Evolutionary conservation across 2,329 filamentous ascomycete species (phyloP).

Genomic region (Bipolaris gigantea): DNA sequence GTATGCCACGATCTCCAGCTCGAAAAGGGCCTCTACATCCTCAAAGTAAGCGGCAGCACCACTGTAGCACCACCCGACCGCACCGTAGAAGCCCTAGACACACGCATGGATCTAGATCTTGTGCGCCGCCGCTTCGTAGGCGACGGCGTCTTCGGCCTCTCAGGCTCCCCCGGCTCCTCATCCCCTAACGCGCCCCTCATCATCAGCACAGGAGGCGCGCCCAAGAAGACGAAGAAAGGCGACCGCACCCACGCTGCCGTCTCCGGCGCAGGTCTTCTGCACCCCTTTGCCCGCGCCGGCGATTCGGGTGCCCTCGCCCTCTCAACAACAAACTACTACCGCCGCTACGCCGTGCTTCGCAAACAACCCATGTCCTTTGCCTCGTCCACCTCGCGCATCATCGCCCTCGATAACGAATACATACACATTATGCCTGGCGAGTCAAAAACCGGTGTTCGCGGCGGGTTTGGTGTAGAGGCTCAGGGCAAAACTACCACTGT

Average conservation of each 20-base stretch:
- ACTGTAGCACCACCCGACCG: constrained; percentile 76
- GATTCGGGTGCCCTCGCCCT: constrained; percentile 46
- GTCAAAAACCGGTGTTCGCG: constrained; percentile 53
- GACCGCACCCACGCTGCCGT: constrained; percentile 53
- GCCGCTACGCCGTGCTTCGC: constrained; percentile 77
- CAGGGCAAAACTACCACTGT: constrained; percentile 76
- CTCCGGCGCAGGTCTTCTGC: constrained; percentile 54
- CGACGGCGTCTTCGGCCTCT: constrained; percentile 70
- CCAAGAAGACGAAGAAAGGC: constrained; percentile 57
- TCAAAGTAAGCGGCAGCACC: constrained; percentile 74
- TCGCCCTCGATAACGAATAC: constrained; percentile 83
- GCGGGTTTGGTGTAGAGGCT: constrained; percentile 21
- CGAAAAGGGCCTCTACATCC: constrained; percentile 76
- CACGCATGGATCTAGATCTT: constrained; percentile 73
- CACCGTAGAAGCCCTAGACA: constrained; percentile 76
- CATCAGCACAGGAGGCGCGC: constrained; percentile 55
- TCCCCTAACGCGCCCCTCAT: constrained; percentile 69
- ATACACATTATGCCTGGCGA: constrained; percentile 76
- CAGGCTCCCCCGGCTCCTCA: constrained; percentile 68
- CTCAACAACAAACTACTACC: constrained; percentile 54
- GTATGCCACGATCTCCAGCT: constrained; percentile 76
- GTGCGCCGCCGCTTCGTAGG: constrained; percentile 74
- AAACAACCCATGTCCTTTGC: constrained; percentile 83
- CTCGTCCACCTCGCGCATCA: constrained; percentile 71
- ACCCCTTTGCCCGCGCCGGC: constrained; percentile 67